phyloP scores from a whole-genome alignment of 1,284 basidiomycete species.

The Sanguinoderma infundibulare region DNA sequence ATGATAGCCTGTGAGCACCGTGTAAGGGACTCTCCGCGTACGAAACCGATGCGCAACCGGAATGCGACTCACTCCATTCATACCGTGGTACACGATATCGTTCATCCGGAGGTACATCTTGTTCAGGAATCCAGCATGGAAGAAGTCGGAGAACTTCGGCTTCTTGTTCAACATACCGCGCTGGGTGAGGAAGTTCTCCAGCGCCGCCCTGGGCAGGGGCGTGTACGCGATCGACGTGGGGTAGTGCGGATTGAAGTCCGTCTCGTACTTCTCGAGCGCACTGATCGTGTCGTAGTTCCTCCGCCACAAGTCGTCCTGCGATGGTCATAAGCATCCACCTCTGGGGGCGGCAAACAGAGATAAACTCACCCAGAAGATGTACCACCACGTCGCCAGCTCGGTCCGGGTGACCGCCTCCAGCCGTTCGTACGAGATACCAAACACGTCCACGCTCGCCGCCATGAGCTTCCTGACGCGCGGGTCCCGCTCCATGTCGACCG shows the following conservation, averaged over 20 bases:
- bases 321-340: neutral
- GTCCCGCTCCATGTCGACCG: conserved; percentile 56
- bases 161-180: conserved; percentile 60
- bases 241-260: conserved; percentile 78
- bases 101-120: conserved; percentile 78
- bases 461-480: conserved; percentile 60
- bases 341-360: neutral
- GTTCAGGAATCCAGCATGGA: conserved; percentile 76
- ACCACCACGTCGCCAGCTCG: conserved; percentile 78
- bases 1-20: conserved; percentile 53
- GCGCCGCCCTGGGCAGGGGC: conserved; percentile 66
- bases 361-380: conserved; percentile 74
- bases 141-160: conserved; percentile 53
- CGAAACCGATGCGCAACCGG: neutral
- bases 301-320: conserved; percentile 76
- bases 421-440: conserved; percentile 63
- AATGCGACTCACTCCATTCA: conserved; percentile 46
- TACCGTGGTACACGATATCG: conserved; percentile 68
- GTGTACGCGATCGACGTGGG: conserved; percentile 77
- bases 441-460: conserved; percentile 49
- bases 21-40: no score
- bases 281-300: conserved; percentile 63
- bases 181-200: conserved; percentile 71
- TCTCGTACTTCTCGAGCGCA: conserved; percentile 49
- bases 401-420: conserved; percentile 55